Base-by-base conservation (phyloP, 257 asterid genomes). In the Prunella vulgaris region DNA sequence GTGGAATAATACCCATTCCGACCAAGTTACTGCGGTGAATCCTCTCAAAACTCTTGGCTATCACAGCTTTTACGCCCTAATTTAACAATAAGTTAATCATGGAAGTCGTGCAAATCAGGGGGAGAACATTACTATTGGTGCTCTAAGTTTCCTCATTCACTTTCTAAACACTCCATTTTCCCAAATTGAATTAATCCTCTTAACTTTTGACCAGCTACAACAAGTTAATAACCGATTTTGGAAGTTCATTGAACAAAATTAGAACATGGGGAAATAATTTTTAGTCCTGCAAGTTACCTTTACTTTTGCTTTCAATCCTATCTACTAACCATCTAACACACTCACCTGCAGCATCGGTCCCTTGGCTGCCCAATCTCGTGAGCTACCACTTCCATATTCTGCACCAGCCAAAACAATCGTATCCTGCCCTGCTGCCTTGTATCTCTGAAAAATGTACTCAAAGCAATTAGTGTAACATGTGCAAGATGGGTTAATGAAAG, bases 321-420 rank as follows among this genome's bases (percentile, higher is more conserved):
- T n/a, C n/a, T n/a, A n/a, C n/a, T n/a, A n/a, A 5, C 6, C 9
- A 32, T 32, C 6, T 32, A 4, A 32, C 37, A 32, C 49, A 63
- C 84, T 76, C 56, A 85, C 98, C 91, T 77, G 97, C 48, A 93
- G 85, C 96, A 86, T 93, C 22, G 97, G 97, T 6, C 98, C 97
- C 83, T 93, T 93, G 68, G 98, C 98, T 61, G 97, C 98, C 98
- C 98, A 93, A 69, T 93, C 98, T 28, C 98, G 88, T 63, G 98
- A 93, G 77, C 98, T 93, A 42, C 98, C 98, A 78, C 97, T 93
- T 74, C 98, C 98, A 56, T 93, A 93, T 67, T 93, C 98, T 77
- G 97, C 93, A 68, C 98, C 98, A 65, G 98, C 98, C 20, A 90
- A 53, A 69, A 93, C 80, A 73, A 93, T 83, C 42, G 98, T 90